Conservation (phyloP, 768 basidiomycete species). For the Amanita phalloides region DNA sequence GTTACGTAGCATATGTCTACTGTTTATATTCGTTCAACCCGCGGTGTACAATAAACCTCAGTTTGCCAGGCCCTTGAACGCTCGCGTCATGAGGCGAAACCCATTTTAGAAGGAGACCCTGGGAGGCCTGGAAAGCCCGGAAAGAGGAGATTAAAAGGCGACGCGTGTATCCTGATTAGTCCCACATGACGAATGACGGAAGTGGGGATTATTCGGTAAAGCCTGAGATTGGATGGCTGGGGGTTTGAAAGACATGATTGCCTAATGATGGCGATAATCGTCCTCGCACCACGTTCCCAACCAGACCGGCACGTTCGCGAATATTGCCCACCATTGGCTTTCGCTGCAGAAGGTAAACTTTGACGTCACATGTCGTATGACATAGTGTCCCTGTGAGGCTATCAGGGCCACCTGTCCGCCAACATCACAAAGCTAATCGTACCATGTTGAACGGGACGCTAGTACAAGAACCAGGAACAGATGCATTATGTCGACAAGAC, state of each 20-base stretch:
- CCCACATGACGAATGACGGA: no score
- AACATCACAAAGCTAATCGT: background rate
- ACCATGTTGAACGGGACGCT: background rate
- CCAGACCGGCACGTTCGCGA: background rate
- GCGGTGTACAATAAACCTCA: background rate
- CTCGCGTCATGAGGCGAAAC: no score
- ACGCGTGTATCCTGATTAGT: no score
- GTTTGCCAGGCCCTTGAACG: conserved; percentile 26
- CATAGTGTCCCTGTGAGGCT: background rate
- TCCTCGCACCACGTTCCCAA: no score
- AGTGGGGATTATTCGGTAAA: no score
- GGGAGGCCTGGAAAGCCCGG: no score
- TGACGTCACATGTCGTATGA: background rate
- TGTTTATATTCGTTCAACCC: background rate
- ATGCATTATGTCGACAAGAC: background rate
- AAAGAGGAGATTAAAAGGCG: no score
- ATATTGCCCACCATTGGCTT: background rate
- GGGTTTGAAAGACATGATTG: no score
- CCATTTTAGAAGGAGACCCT: no score
- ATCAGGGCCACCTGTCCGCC: background rate
- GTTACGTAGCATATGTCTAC: conserved; percentile 3
- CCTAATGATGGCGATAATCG: no score
- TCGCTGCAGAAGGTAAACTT: background rate
- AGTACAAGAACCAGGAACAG: background rate
- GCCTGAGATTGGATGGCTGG: no score